phyloP scores from a whole-genome alignment of 805 yeast genomes.

The Candida bentonensis region DNA sequence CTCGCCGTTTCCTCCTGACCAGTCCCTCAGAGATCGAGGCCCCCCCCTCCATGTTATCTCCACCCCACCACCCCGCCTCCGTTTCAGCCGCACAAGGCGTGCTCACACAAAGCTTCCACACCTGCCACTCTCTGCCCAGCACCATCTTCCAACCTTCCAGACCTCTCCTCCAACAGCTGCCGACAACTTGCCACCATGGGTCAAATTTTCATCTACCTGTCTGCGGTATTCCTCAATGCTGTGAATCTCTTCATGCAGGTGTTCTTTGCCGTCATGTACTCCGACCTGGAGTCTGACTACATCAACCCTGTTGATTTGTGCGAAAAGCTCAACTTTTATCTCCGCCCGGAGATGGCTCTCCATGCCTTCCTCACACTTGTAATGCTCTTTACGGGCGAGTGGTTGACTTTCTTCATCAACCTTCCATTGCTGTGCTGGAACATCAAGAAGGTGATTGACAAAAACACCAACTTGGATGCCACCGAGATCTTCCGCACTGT shows the following conservation, averaged over 20 bases:
- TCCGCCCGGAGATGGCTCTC: slow-evolving; percentile 77
- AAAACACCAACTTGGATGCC: slow-evolving; percentile 82
- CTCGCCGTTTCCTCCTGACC: no score
- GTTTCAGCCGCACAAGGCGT: no score
- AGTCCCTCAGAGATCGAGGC: no score
- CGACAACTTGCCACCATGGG: neutral
- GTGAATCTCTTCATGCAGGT: slow-evolving; percentile 83
- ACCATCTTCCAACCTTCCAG: no score
- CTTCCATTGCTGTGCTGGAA: slow-evolving; percentile 77
- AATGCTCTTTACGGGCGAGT: slow-evolving; percentile 76
- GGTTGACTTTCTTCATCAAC: slow-evolving; percentile 80
- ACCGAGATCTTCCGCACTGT: slow-evolving; percentile 95
- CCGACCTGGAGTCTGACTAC: slow-evolving; percentile 77
- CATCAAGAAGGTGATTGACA: slow-evolving; percentile 59
- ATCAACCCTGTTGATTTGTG: slow-evolving; percentile 95
- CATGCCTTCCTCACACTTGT: slow-evolving; percentile 52
- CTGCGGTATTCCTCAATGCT: slow-evolving; percentile 72
- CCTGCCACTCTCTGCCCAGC: no score
- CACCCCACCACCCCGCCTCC: no score
- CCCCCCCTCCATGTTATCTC: no score
- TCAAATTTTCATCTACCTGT: slow-evolving; percentile 12
- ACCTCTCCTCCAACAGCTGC: no score
- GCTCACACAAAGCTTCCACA: no score
- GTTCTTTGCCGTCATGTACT: slow-evolving; percentile 87
- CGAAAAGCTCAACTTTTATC: slow-evolving; percentile 72